Evolutionary conservation across 2,329 filamentous ascomycete species (phyloP), one percentile per base, ranked within the genome.

Genomic region (Hymenoscyphus albidus): DNA sequence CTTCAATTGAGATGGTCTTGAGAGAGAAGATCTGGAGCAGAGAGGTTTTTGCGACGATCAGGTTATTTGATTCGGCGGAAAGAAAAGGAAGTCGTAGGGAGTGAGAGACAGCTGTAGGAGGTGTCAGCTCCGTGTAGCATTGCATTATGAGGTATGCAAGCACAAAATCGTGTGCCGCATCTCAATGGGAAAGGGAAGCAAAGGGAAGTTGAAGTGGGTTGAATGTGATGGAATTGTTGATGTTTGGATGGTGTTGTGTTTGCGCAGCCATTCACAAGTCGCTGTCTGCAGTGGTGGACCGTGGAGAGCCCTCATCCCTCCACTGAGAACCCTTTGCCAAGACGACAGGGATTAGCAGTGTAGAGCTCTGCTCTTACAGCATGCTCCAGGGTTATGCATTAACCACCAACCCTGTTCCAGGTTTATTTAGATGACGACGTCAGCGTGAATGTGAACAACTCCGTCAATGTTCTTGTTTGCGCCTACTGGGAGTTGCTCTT

Each of bases 51-150:
- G 92, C 93, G 79, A 99, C 88, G 70, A 97, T 82, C 70, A 99
- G 85, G 76, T 98, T 97, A 77, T 85, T 89, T 72, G 90, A 87
- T 69, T 88, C 84, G 59, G 91, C 79, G 58, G 90, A 89, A 58
- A 89, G 83, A 75, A 99, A 93, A 42, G 93, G 86, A 51, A 97
- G 80, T 66, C 83, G 85, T 74, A 97, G 80, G 69, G 93, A 92
- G 80, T 97, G 90, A 74, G 92, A 93, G 79, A 98, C 93, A 76
- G 93, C 93, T 77, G 93, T 96, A 62, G 95, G 93, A 81, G 94
- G 91, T 77, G 92, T 88, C 77, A 99, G 84, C 83, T 99, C 95
- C 75, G 92, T 93, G 80, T 98, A 98, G 83, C 92, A 96, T 86
- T 98, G 94, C 94, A 98, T 98, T 74, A 70, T 76, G 66, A 62